Percentiles rank a stretch among this genome's conserved stretches.
These are phyloP conservation scores for Suhomyces choctaworum DNA, from an alignment of 1,139 yeast species.

Conservation along the genomic window DNA sequence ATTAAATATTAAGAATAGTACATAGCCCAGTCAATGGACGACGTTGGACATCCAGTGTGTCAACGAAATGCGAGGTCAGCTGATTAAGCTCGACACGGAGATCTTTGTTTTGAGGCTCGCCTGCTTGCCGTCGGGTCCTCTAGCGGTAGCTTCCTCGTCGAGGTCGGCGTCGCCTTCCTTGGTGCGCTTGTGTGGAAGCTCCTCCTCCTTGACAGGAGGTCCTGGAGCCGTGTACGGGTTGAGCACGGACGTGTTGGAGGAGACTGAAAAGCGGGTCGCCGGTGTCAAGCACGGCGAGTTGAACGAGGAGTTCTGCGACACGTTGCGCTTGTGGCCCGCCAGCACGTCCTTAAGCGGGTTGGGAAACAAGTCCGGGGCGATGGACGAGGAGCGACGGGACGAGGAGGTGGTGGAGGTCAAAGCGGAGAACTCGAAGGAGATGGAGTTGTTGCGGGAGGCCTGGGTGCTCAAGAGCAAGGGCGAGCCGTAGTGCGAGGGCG, in stretches of 20 bases:
- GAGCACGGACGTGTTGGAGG: conserved; percentile 25
- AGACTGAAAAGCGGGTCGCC: conserved; percentile 29
- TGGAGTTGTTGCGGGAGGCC: conserved; percentile 39
- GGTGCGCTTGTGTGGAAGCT: conserved; percentile 8
- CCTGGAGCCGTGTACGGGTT: conserved; percentile 9
- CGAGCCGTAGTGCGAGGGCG: conserved; percentile 33
- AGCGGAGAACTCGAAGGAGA: conserved; percentile 34
- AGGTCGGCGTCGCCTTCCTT: conserved; percentile 11
- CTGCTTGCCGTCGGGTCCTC: conserved; percentile 2
- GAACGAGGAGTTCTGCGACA: conserved; percentile 36
- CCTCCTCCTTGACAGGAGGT: conserved; percentile 10
- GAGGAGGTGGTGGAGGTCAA: conserved; percentile 29
- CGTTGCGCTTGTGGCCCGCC: conserved; percentile 26
- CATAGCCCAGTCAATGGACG: conserved; percentile 15
- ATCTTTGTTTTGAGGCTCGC: conserved; percentile 20
- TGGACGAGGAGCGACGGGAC: conserved; percentile 36
- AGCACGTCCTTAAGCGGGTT: conserved; percentile 27
- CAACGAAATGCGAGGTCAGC: conserved; percentile 14
- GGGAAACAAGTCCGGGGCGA: conserved; percentile 45
- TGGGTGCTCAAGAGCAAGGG: conserved; percentile 32
- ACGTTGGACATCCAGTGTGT: conserved; percentile 13
- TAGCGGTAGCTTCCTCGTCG: conserved; percentile 6
- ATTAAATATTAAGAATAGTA: conserved; percentile 3
- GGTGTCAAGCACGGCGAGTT: conserved; percentile 33
- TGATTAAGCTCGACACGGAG: conserved; percentile 32